Evolutionary conservation across 768 basidiomycete genomes (phyloP), one percentile per base, ranked within the genome.

Genomic region (Cystobasidium tubakii): DNA sequence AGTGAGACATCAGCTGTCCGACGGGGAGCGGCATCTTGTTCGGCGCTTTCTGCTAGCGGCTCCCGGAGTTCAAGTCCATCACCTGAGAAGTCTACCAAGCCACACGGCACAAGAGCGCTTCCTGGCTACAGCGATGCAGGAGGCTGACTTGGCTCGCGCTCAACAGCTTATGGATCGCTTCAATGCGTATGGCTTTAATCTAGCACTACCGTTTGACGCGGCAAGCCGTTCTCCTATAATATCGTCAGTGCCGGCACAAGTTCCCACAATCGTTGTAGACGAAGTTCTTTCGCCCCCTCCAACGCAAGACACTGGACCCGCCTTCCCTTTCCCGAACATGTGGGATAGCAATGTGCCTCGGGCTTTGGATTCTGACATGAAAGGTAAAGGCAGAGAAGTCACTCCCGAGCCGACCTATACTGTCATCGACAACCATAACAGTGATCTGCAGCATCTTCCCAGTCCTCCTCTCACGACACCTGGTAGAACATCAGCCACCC

Each of bases 371-470:
- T 12, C 21, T n/a, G n/a, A 34, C 27, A 39, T 17, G 19, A 65
- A 65, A n/a, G 63, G 63, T 15, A 65, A 65, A 46, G 63, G 63
- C 25, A 65, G 39, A 36, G 63, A 42, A 43, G 25, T 23, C 12
- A 13, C 12, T 15, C 27, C 27, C 27, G 57, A 29, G 17, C 57
- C 57, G 21, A 60, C 57, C 4, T 60, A 60, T 31, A 60, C 21
- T 12, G 57, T 27, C 27, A 34, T 29, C 29, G 57, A 34, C 15
- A 25, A 60, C 21, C 57, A 60, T 21, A 60, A 12, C 27, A 34
- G 17, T 29, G 27, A 25, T 4, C 4, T 25, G 4, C 27, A 9
- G 4, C 29, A 17, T 23, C 57, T 60, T 21, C 29, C 57, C 4
- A 34, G 57, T 29, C 57, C 57, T 31, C 33, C 57, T 29, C 7